phyloP scores from a whole-genome alignment of 306 rosid genomes.

The Glycine tomentella region DNA sequence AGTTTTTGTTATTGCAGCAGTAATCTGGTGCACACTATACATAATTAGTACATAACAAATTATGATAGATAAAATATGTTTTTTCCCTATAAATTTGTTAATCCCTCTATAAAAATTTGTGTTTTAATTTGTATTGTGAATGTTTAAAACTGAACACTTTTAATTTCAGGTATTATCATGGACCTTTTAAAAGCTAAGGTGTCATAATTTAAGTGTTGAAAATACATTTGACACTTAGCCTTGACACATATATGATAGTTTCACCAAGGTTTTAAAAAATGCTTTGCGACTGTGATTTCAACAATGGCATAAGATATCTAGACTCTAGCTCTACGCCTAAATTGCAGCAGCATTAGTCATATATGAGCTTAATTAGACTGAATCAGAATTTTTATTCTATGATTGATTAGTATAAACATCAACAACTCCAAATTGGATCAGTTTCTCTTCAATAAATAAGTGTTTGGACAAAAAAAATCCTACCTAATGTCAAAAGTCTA shows the following conservation, averaged over 20 bases:
- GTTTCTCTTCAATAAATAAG: no score
- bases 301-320: no score
- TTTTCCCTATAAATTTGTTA: not conserved
- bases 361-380: no score
- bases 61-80: not conserved
- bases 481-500: no score
- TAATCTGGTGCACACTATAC: conserved; percentile 55
- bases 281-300: no score
- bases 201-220: not conserved
- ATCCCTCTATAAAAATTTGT: not conserved
- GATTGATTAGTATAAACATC: no score
- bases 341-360: not conserved
- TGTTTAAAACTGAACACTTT: not conserved
- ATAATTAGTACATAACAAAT: not conserved
- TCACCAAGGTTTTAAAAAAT: not conserved
- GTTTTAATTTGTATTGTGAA: not conserved
- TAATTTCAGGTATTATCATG: not conserved
- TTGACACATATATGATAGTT: not conserved
- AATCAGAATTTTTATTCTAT: no score
- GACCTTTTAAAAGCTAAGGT: not conserved
- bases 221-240: not conserved
- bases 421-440: no score
- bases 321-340: not conserved
- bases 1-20: conserved; percentile 54
- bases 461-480: no score